A percentile compares a stretch with the other conserved stretches of the same genome.
These are phyloP conservation scores for Citropsis articulata DNA, from an alignment of 345 rosid genomes.

Conservation along the genomic window DNA sequence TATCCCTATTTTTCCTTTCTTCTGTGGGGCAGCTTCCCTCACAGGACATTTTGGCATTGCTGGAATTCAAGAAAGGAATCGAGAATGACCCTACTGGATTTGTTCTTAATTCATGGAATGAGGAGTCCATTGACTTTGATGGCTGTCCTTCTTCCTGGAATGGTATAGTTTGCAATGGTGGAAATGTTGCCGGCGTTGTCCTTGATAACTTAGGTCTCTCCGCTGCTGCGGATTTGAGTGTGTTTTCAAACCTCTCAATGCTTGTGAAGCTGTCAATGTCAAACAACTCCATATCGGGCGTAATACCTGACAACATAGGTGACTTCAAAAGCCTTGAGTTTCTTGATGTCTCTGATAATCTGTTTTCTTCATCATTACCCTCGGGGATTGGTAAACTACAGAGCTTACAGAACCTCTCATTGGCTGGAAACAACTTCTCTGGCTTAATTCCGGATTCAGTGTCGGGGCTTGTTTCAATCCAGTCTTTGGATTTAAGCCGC, in stretches of 20 bases:
- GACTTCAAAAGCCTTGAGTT: constrained; percentile 68
- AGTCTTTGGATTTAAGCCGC: constrained; percentile 82
- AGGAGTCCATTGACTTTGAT: constrained; percentile 88
- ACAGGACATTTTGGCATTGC: constrained; percentile 90
- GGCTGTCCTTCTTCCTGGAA: constrained; percentile 99
- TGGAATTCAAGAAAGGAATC: constrained; percentile 90
- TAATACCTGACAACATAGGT: constrained; percentile 61
- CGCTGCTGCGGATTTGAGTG: constrained; percentile 74
- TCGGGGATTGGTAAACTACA: constrained; percentile 58
- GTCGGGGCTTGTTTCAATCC: constrained; percentile 61
- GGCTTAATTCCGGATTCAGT: constrained; percentile 72
- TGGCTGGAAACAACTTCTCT: constrained; percentile 90
- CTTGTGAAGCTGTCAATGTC: constrained; percentile 90
- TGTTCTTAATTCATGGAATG: constrained; percentile 92
- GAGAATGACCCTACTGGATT: constrained; percentile 97
- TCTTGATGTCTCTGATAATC: constrained; percentile 75
- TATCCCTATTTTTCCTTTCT: constrained; percentile 43
- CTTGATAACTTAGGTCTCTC: constrained; percentile 76
- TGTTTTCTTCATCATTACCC: constrained; percentile 63
- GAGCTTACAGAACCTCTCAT: constrained; percentile 66
- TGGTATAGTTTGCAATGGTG: constrained; percentile 89
- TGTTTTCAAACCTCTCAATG: constrained; percentile 78
- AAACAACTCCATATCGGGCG: constrained; percentile 78
- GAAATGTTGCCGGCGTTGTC: constrained; percentile 84
- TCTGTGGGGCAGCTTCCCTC: constrained; percentile 93